A percentile compares a stretch with the other conserved stretches of the same genome.
These are phyloP conservation scores for Pythium myriotylum DNA, from an alignment of 352 stramenopile species.

Conservation along the genomic window DNA sequence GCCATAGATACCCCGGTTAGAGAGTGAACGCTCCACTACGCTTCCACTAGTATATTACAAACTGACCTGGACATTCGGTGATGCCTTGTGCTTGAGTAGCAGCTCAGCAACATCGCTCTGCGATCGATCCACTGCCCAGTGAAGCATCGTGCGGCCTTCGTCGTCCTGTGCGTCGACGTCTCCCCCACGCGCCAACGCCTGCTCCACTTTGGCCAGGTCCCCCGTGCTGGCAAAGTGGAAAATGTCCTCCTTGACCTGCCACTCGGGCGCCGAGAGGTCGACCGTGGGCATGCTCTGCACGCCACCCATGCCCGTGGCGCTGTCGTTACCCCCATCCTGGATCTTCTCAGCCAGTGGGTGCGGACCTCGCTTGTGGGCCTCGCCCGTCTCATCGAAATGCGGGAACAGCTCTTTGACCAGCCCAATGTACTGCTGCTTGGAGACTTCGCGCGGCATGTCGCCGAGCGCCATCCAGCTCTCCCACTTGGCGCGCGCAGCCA, in stretches of 20 bases:
- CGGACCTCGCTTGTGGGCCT: constrained; percentile 5
- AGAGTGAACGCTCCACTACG: background rate
- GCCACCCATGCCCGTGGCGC: constrained; percentile 51
- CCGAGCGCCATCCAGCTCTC: constrained; percentile 71
- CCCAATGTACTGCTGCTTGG: constrained; percentile 71
- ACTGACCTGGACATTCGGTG: constrained; percentile 59
- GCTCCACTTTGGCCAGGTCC: constrained; percentile 52
- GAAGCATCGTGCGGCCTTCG: constrained; percentile 79
- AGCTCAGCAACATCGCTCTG: constrained; percentile 54
- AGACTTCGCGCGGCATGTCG: constrained; percentile 50
- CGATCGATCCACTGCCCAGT: constrained; percentile 78
- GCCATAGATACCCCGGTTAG: background rate
- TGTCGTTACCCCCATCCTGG: constrained; percentile 6
- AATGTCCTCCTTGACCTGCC: constrained; percentile 68
- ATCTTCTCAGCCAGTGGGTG: constrained; percentile 23
- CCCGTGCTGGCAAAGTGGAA: constrained; percentile 79
- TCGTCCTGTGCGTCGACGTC: constrained; percentile 62
- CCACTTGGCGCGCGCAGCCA: constrained; percentile 74
- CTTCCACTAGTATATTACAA: too few species aligned
- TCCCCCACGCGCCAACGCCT: constrained; percentile 41
- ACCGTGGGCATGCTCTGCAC: constrained; percentile 67
- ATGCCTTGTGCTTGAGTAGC: constrained; percentile 54
- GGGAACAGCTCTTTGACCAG: constrained; percentile 75
- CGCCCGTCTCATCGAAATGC: constrained; percentile 55
- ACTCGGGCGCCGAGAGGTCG: constrained; percentile 81